These are phyloP conservation scores for Penicillium bovifimosum DNA, from an alignment of 495 filamentous ascomycete genomes.

Conservation along the genomic window DNA sequence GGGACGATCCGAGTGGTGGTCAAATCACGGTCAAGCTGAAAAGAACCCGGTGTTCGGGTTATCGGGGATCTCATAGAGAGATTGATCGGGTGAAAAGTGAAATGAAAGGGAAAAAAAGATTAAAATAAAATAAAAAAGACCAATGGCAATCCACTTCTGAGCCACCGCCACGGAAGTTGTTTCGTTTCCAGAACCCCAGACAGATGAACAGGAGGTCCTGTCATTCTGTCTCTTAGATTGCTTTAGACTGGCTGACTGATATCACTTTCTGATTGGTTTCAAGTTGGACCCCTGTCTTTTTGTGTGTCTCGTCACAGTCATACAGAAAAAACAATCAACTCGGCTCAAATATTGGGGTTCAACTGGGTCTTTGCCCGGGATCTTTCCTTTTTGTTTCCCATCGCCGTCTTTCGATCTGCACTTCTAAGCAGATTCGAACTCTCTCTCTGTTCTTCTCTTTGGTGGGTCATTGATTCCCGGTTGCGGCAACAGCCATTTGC, in stretches of 20 bases:
- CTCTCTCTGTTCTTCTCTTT: slow-evolving; percentile 3
- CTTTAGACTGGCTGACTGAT: not conserved
- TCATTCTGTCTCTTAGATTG: not conserved
- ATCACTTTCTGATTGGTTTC: not conserved
- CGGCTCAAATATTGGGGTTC: not conserved
- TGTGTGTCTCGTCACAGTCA: slow-evolving; percentile 16
- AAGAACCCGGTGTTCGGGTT: not conserved
- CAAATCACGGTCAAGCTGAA: slow-evolving; percentile 8
- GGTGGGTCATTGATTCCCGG: slow-evolving; percentile 12
- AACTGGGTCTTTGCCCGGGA: slow-evolving; percentile 9
- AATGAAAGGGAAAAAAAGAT: not conserved
- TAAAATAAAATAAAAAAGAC: too few species aligned
- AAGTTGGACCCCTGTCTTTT: not conserved
- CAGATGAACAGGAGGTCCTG: slow-evolving; percentile 2
- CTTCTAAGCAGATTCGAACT: not conserved
- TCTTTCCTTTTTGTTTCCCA: not conserved
- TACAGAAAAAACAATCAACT: not conserved
- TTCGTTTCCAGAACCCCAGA: slow-evolving; percentile 33
- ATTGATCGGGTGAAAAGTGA: not conserved
- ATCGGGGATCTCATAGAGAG: not conserved
- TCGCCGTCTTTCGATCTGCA: not conserved
- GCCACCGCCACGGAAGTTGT: slow-evolving; percentile 26
- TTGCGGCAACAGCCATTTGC: slow-evolving; percentile 16
- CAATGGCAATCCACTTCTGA: slow-evolving; percentile 11
- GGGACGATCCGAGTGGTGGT: slow-evolving; percentile 14